Evolutionary conservation across 75 land plant genomes (phyloP).

Genomic region (Pseudotsuga menziesii): DNA sequence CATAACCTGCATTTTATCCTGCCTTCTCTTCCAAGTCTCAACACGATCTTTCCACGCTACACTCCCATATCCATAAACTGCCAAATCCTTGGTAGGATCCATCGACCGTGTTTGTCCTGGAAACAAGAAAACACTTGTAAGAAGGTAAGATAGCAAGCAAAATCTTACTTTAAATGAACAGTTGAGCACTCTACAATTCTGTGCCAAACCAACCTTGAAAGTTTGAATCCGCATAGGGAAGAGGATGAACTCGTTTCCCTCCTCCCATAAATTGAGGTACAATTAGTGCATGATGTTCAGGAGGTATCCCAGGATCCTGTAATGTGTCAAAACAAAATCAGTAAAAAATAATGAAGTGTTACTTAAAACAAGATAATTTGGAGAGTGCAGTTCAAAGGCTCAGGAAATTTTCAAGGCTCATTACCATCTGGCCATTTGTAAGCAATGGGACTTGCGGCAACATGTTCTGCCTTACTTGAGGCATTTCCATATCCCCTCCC

Average conservation of each 20-base stretch:
- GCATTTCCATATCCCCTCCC: conserved; percentile 30
- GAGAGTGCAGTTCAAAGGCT: background rate
- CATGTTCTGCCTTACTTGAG: conserved; percentile 18
- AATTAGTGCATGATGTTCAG: conserved; percentile 84
- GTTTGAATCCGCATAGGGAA: conserved; percentile 43
- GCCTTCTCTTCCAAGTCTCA: conserved; percentile 83
- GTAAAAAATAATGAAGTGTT: background rate
- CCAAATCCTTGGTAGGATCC: conserved; percentile 90
- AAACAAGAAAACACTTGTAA: background rate
- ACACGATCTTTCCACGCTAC: conserved; percentile 95
- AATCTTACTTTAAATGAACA: background rate
- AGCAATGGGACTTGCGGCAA: conserved; percentile 57
- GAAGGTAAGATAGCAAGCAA: background rate
- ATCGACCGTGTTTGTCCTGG: conserved; percentile 73
- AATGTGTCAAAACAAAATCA: conserved; percentile 1
- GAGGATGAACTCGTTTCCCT: conserved; percentile 69
- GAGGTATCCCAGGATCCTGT: conserved; percentile 60
- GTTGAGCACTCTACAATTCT: background rate
- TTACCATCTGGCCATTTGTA: conserved; percentile 82
- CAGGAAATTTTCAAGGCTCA: background rate
- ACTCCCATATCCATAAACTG: conserved; percentile 97
- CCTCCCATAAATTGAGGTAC: conserved; percentile 58
- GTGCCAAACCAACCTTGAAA: conserved; percentile 38
- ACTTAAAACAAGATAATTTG: background rate
- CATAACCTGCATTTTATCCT: conserved; percentile 68